Conservation (phyloP, 306 rosid species). For the Cicer arietinum region DNA sequence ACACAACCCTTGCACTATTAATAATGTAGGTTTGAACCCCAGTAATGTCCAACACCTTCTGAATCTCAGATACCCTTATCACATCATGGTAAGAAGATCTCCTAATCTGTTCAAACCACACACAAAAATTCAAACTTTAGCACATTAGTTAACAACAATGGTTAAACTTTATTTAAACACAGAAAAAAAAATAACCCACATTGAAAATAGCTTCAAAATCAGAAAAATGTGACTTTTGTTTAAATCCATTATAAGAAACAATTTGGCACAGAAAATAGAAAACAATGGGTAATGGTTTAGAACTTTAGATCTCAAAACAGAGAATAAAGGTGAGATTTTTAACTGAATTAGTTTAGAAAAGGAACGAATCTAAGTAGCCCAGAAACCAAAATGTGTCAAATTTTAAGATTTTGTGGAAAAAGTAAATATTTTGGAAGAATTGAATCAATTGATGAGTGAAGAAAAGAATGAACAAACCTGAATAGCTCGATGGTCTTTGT, state of each 20-base stretch:
- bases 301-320: constrained; percentile 16
- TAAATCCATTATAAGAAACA: neutral
- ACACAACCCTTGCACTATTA: constrained; percentile 96
- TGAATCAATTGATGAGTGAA: neutral
- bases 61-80: constrained; percentile 90
- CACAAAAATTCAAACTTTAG: neutral
- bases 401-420: neutral
- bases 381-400: constrained; percentile 41
- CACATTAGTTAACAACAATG: neutral
- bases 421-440: neutral
- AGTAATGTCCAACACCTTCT: constrained; percentile 85
- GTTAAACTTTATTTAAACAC: neutral
- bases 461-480: constrained; percentile 58
- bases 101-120: constrained; percentile 66
- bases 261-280: constrained; percentile 19
- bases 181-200: constrained; percentile 1
- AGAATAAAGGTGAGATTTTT: constrained; percentile 6
- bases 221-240: constrained; percentile 28
- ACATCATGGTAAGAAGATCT: constrained; percentile 98
- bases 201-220: neutral
- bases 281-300: constrained; percentile 10
- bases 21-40: constrained; percentile 98
- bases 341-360: neutral
- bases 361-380: constrained; percentile 26
- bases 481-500: constrained; percentile 88